Percentiles rank a stretch among this genome's conserved stretches.
These are phyloP conservation scores for Beauveria rudraprayagi DNA, from an alignment of 2,329 filamentous ascomycete genomes.

Conservation along the genomic window DNA sequence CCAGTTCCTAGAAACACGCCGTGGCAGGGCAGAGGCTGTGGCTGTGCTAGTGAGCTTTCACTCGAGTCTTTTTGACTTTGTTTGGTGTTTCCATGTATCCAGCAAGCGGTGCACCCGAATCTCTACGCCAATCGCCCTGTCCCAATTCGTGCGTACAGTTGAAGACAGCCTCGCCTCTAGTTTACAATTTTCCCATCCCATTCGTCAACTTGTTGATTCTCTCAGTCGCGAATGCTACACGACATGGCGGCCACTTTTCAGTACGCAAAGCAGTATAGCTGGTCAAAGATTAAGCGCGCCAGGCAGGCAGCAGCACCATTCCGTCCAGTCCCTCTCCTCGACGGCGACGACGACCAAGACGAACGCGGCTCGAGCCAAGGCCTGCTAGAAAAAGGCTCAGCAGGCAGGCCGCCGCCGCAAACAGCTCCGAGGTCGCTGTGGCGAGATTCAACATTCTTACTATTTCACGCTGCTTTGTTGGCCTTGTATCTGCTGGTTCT, in stretches of 20 bases:
- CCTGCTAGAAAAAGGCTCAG: background rate
- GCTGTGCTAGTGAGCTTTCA: background rate
- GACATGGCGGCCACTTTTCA: conserved; percentile 5
- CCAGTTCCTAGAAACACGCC: background rate
- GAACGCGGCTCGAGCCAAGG: conserved; percentile 1
- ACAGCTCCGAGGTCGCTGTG: background rate
- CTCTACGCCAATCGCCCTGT: background rate
- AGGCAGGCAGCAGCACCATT: background rate
- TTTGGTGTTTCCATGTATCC: background rate
- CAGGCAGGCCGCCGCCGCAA: background rate
- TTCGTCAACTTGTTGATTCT: background rate
- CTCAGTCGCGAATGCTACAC: background rate
- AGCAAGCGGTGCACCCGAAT: background rate
- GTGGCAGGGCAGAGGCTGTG: background rate
- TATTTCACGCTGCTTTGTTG: background rate
- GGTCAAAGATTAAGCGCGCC: conserved; percentile 3
- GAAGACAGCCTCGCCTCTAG: background rate
- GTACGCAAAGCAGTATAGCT: conserved; percentile 4
- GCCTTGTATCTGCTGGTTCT: background rate
- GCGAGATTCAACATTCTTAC: background rate
- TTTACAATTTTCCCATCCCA: background rate
- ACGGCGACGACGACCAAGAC: background rate
- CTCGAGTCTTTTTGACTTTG: background rate
- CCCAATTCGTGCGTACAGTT: background rate
- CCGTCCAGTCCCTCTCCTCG: background rate